phyloP scores from a whole-genome alignment of 208 protist species.

The Acanthamoeba royreba region DNA sequence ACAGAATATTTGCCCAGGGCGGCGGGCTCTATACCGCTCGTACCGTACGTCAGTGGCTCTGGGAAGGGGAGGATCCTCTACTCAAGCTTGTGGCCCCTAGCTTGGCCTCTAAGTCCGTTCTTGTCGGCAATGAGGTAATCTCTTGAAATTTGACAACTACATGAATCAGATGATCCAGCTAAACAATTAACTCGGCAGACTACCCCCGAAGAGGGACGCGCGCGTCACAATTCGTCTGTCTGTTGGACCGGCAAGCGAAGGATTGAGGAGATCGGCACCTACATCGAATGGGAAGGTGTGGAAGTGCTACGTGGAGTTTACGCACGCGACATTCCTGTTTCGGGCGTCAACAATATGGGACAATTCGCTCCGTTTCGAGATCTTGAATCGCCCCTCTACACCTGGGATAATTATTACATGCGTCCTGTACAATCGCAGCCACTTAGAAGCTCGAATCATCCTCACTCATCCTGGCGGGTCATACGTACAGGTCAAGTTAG shows the following conservation, averaged over 20 bases:
- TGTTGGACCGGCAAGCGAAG: neutral
- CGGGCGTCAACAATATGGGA: constrained; percentile 21
- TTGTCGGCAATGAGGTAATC: neutral
- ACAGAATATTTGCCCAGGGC: neutral
- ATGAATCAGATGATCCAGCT: too few relatives aligned
- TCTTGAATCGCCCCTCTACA: neutral
- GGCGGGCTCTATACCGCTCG: constrained; percentile 23
- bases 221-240: neutral
- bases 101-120: neutral
- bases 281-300: constrained; percentile 7
- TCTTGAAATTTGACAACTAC: too few relatives aligned
- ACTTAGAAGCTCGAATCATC: neutral
- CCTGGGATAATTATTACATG: neutral
- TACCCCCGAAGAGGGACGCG: neutral
- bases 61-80: neutral
- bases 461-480: neutral
- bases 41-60: constrained; percentile 24
- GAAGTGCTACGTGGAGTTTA: neutral
- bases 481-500: neutral
- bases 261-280: neutral
- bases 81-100: neutral
- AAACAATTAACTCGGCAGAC: too few relatives aligned
- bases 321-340: neutral
- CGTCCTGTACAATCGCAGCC: neutral
- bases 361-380: neutral